phyloP scores from a whole-genome alignment of 2,329 filamentous ascomycete species.

The Trichoderma koningiopsis region DNA sequence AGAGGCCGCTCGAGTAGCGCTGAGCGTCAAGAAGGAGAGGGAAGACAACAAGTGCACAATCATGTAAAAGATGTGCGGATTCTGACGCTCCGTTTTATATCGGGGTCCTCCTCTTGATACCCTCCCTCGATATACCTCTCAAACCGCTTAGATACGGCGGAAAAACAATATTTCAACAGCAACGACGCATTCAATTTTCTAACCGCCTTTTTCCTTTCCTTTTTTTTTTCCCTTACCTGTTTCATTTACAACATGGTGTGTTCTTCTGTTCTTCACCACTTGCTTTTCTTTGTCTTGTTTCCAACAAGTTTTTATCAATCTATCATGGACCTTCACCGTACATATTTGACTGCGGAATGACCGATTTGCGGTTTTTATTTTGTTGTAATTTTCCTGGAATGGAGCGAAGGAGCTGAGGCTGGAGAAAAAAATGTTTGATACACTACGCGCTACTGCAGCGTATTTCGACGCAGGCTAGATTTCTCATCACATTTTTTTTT shows the following conservation, averaged over 20 bases:
- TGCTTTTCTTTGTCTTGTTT: neutral
- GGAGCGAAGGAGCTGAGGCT: conserved; percentile 20
- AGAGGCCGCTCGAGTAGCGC: conserved; percentile 90
- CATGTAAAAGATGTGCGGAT: conserved; percentile 50
- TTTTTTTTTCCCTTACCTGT: conserved; percentile 13
- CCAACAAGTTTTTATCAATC: conserved; percentile 25
- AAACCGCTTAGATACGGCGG: neutral
- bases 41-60: conserved; percentile 63
- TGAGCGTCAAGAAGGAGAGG: conserved; percentile 69
- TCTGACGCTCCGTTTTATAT: neutral
- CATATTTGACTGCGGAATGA: conserved; percentile 26
- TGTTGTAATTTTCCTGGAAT: conserved; percentile 25
- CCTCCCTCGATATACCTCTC: conserved; percentile 17
- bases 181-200: conserved; percentile 18
- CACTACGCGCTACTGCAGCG: conserved; percentile 18
- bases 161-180: conserved; percentile 2
- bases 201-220: neutral
- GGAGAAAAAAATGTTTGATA: conserved; percentile 13
- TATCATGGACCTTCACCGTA: conserved; percentile 26
- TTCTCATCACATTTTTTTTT: conserved; percentile 15
- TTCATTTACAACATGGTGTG: neutral
- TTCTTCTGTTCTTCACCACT: conserved; percentile 4
- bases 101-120: conserved; percentile 13
- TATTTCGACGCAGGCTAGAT: conserved; percentile 19
- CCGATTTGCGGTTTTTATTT: conserved; percentile 23